Evolutionary conservation across 805 yeast species (phyloP).

Genomic region (Diddensiella santjacobensis): DNA sequence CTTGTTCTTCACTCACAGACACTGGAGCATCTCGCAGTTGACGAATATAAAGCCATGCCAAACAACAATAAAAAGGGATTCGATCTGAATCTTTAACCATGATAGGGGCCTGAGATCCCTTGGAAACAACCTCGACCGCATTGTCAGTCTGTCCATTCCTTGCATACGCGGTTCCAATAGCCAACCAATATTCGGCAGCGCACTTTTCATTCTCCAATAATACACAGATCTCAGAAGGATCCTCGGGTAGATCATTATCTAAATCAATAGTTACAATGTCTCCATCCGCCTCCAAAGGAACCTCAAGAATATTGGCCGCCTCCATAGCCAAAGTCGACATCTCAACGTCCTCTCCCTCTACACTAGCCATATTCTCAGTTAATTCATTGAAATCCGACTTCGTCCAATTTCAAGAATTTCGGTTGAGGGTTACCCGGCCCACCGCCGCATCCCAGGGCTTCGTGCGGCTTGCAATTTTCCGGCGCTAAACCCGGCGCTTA

Average conservation of each 20-base stretch:
- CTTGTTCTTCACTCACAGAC: constrained; percentile 15
- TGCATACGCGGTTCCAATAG: constrained; percentile 77
- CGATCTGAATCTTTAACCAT: constrained; percentile 36
- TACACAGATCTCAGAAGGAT: constrained; percentile 75
- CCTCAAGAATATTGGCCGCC: constrained; percentile 44
- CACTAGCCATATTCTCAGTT: not conserved
- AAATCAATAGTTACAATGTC: constrained; percentile 85
- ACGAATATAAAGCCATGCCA: constrained; percentile 62
- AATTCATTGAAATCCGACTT: too few relatives aligned
- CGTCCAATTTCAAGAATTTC: too few relatives aligned
- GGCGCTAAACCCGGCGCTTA: not conserved
- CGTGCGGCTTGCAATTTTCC: not conserved
- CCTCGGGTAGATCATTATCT: constrained; percentile 80
- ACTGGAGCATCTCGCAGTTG: constrained; percentile 32
- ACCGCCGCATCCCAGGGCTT: not conserved
- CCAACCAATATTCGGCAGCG: constrained; percentile 74
- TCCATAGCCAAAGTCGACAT: constrained; percentile 3
- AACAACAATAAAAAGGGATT: constrained; percentile 54
- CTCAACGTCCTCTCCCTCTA: constrained; percentile 12
- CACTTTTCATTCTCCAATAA: constrained; percentile 79
- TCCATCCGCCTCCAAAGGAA: constrained; percentile 68
- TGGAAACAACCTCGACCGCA: constrained; percentile 58
- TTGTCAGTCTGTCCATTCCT: constrained; percentile 54
- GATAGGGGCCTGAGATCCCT: constrained; percentile 46
- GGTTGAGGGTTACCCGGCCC: not conserved